Conservation (phyloP, 495 filamentous ascomycete genomes). For the Penicillium salamii region DNA sequence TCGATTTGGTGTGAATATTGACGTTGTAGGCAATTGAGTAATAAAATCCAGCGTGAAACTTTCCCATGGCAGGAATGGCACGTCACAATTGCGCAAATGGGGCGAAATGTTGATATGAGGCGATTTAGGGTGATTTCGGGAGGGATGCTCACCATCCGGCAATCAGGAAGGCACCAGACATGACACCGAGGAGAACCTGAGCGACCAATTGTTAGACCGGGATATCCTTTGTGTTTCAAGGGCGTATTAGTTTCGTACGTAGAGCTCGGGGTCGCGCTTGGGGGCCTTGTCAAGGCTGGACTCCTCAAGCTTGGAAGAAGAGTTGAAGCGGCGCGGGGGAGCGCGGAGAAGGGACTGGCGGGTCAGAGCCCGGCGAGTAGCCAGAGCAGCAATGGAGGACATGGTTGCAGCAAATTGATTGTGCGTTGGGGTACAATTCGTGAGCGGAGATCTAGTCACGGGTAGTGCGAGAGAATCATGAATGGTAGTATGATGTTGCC, state of each 20-base stretch:
- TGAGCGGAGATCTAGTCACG: conserved; percentile 16
- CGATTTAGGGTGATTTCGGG: conserved; percentile 33
- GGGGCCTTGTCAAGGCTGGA: conserved; percentile 60
- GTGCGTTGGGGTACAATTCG: conserved; percentile 13
- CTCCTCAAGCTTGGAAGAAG: conserved; percentile 43
- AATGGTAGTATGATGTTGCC: conserved; percentile 37
- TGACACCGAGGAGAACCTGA: conserved; percentile 86
- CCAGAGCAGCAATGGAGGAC: conserved; percentile 53
- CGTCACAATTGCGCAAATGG: conserved; percentile 13
- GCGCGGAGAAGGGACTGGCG: conserved; percentile 44
- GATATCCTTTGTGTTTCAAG: conserved; percentile 10
- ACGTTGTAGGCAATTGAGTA: not conserved
- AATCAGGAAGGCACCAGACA: conserved; percentile 82
- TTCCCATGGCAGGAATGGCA: not conserved
- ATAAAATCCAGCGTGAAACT: too few relatives aligned
- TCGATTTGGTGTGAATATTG: not conserved
- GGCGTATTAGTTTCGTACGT: conserved; percentile 50
- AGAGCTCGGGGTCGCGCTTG: conserved; percentile 78
- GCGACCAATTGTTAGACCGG: conserved; percentile 12
- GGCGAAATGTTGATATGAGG: conserved; percentile 6
- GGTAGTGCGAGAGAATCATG: conserved; percentile 33
- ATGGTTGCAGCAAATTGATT: conserved; percentile 36
- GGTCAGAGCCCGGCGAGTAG: conserved; percentile 48
- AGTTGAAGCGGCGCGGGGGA: conserved; percentile 40
- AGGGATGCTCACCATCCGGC: conserved; percentile 65